phyloP scores from a whole-genome alignment of 495 filamentous ascomycete species.

The Copromyces sp. region DNA sequence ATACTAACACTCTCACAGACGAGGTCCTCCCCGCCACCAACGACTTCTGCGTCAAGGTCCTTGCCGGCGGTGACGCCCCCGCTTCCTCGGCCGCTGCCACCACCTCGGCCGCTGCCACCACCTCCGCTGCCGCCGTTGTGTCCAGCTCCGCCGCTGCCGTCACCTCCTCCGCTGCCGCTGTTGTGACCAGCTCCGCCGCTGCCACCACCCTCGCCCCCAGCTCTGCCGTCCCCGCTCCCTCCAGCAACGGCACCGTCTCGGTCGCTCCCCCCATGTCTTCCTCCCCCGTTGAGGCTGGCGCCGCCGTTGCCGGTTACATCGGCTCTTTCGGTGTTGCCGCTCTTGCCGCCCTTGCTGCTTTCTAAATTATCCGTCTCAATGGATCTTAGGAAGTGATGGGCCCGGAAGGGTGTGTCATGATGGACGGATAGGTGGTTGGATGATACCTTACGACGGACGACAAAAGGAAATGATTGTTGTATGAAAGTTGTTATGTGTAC shows the following conservation, averaged over 20 bases:
- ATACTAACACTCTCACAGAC: constrained; percentile 8
- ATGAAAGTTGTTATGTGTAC: not conserved
- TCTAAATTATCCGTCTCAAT: constrained; percentile 8
- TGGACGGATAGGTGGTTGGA: not conserved
- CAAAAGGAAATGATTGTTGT: not conserved
- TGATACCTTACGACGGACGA: not conserved
- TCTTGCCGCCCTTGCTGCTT: constrained; percentile 20
- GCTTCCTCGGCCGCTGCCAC: constrained; percentile 1
- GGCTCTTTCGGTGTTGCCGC: constrained; percentile 16
- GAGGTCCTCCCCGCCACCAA: constrained; percentile 30
- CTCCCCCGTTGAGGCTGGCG: constrained; percentile 10
- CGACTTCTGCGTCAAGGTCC: constrained; percentile 23
- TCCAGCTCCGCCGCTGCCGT: constrained; percentile 6
- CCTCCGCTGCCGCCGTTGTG: not conserved
- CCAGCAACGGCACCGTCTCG: constrained; percentile 7
- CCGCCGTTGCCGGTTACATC: constrained; percentile 12
- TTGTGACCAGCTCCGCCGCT: not conserved
- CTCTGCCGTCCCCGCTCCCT: constrained; percentile 1
- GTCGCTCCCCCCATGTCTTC: not conserved
- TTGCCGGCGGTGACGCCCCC: constrained; percentile 4
- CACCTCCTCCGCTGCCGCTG: not conserved
- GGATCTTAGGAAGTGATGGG: no score
- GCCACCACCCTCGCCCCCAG: constrained; percentile 2
- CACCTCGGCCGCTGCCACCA: not conserved
- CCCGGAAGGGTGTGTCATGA: no score